These are phyloP conservation scores for Exophiala aquamarina DNA, from an alignment of 2,329 filamentous ascomycete genomes.

Conservation along the genomic window DNA sequence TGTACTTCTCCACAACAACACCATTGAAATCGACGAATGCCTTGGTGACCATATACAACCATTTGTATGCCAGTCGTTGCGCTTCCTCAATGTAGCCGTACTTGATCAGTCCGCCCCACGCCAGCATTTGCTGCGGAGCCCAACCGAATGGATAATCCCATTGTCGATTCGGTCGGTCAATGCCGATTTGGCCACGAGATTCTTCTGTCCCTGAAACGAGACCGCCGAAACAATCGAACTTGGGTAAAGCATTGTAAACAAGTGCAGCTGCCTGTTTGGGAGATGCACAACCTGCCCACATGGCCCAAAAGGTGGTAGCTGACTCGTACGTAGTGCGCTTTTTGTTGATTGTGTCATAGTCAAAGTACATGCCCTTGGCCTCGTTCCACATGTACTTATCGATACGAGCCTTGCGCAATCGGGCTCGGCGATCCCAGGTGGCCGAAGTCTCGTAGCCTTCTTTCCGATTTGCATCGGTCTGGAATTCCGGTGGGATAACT, in stretches of 20 bases:
- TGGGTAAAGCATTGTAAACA: conserved; percentile 77
- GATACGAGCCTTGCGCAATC: conserved; percentile 78
- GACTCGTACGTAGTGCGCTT: conserved; percentile 82
- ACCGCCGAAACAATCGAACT: conserved; percentile 84
- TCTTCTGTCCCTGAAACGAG: conserved; percentile 86
- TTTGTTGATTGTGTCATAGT: conserved; percentile 85
- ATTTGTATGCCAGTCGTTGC: conserved; percentile 88
- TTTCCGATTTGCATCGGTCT: conserved; percentile 62
- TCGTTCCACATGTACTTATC: conserved; percentile 95
- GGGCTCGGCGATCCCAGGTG: conserved; percentile 85
- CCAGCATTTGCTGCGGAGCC: conserved; percentile 98
- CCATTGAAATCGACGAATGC: conserved; percentile 98
- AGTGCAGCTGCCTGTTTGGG: conserved; percentile 83
- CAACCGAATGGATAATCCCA: conserved; percentile 99
- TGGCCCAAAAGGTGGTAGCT: conserved; percentile 93
- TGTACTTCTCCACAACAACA: conserved; percentile 97
- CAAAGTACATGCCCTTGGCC: conserved; percentile 92
- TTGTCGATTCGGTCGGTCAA: conserved; percentile 88
- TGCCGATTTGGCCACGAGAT: conserved; percentile 75
- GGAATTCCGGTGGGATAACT: conserved; percentile 79
- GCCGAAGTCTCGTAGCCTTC: conserved; percentile 78
- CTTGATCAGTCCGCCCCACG: conserved; percentile 87
- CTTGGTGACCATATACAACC: conserved; percentile 98
- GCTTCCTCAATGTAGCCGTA: conserved; percentile 92
- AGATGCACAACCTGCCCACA: conserved; percentile 89